phyloP scores from a whole-genome alignment of 208 protist species.

The Leishmania braziliensis region DNA sequence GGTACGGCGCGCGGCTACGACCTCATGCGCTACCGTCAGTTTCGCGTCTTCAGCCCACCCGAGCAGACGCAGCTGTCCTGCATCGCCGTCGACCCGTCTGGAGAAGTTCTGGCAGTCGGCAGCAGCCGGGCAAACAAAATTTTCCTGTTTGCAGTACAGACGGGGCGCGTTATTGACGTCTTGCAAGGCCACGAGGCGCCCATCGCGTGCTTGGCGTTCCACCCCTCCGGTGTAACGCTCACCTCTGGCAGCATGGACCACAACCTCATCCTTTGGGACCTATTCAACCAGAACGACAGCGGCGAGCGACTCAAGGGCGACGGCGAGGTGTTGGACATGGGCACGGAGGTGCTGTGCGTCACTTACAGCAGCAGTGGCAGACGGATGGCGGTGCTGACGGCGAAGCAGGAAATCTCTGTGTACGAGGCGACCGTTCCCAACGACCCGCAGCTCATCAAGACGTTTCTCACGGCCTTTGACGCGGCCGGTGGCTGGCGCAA shows the following conservation, averaged over 20 bases:
- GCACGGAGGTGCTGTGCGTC: conserved; percentile 82
- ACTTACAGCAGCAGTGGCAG: conserved; percentile 86
- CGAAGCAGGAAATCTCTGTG: conserved; percentile 84
- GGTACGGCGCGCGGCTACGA: conserved; percentile 93
- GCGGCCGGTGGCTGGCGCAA: conserved; percentile 88
- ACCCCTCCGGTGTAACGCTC: conserved; percentile 85
- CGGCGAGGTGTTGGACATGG: conserved; percentile 81
- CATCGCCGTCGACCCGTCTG: conserved; percentile 92
- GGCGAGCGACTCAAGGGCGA: conserved; percentile 88
- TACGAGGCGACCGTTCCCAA: conserved; percentile 85
- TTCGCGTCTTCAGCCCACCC: conserved; percentile 86
- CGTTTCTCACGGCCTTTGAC: conserved; percentile 84
- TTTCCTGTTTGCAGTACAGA: conserved; percentile 92
- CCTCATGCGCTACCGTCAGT: conserved; percentile 89
- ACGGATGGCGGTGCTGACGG: conserved; percentile 83
- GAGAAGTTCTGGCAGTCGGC: conserved; percentile 88
- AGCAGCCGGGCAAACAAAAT: conserved; percentile 83
- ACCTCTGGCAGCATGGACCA: conserved; percentile 88
- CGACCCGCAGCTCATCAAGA: conserved; percentile 87
- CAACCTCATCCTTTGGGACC: conserved; percentile 90
- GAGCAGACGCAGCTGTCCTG: conserved; percentile 89
- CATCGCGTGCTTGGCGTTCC: conserved; percentile 88
- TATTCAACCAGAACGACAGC: conserved; percentile 86
- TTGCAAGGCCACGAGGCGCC: conserved; percentile 91
- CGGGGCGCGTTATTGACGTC: conserved; percentile 88